Evolutionary conservation across 2,329 filamentous ascomycete genomes (phyloP).

Genomic region (Albifimbria verrucaria): DNA sequence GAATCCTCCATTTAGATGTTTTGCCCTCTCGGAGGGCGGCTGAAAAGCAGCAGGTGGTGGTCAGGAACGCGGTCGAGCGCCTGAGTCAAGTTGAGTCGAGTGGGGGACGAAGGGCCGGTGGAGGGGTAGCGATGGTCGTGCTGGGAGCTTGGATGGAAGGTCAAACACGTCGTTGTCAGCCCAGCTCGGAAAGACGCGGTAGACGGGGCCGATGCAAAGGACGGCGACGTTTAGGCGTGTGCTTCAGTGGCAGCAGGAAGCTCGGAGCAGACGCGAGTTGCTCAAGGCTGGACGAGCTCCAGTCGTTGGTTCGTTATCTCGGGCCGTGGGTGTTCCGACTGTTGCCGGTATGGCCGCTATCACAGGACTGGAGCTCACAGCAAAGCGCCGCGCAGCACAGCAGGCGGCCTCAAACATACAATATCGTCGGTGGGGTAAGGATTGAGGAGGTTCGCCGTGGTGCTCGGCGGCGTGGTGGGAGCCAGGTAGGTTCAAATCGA

Average conservation of each 20-base stretch:
- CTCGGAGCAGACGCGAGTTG: not conserved
- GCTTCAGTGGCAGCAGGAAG: too few species aligned
- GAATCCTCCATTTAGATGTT: conserved; percentile 29
- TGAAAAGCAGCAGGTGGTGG: not conserved
- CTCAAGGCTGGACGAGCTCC: not conserved
- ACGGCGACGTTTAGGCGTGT: too few species aligned
- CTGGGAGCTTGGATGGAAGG: too few species aligned
- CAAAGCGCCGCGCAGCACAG: not conserved
- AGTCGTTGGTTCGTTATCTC: not conserved
- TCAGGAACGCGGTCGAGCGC: not conserved
- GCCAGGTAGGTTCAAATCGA: not conserved
- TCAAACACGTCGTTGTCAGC: too few species aligned
- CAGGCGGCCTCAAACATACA: not conserved
- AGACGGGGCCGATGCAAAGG: too few species aligned
- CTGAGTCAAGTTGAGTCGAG: not conserved
- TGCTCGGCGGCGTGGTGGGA: not conserved
- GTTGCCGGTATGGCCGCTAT: not conserved
- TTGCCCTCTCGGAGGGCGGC: not conserved
- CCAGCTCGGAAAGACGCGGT: too few species aligned
- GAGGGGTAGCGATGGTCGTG: too few species aligned
- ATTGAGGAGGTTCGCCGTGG: not conserved
- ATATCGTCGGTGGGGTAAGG: not conserved
- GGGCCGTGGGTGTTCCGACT: not conserved
- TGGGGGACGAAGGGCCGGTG: not conserved
- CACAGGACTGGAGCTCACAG: not conserved